phyloP scores from a whole-genome alignment of 2,329 filamentous ascomycete genomes.

The Fusarium miscanthi region DNA sequence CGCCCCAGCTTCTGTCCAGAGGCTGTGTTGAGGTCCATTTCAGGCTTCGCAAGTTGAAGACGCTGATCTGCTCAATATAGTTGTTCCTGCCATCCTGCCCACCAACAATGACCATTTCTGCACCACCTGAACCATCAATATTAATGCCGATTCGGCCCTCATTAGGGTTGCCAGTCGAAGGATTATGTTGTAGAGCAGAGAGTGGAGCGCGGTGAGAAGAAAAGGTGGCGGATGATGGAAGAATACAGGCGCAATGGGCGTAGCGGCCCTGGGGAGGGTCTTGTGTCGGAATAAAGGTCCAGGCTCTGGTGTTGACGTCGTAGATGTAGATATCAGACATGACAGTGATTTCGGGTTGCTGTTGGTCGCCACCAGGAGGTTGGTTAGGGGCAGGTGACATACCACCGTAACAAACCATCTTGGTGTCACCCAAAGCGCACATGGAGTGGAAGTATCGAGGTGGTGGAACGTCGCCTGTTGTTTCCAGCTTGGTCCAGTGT shows the following conservation, averaged over 20 bases:
- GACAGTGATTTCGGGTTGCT: constrained; percentile 88
- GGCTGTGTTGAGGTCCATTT: constrained; percentile 94
- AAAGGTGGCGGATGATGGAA: constrained; percentile 89
- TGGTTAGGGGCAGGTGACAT: constrained; percentile 84
- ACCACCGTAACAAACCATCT: constrained; percentile 96
- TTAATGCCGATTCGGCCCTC: constrained; percentile 88
- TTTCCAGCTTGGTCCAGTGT: constrained; percentile 93
- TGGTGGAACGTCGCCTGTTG: constrained; percentile 85
- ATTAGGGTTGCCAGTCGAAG: constrained; percentile 82
- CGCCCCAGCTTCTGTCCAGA: constrained; percentile 91
- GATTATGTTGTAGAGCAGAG: constrained; percentile 91
- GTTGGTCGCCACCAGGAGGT: constrained; percentile 58
- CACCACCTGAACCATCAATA: constrained; percentile 89
- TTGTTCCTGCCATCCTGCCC: constrained; percentile 98
- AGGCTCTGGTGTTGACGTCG: constrained; percentile 82
- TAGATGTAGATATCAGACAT: constrained; percentile 99
- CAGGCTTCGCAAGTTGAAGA: constrained; percentile 94
- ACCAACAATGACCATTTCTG: constrained; percentile 97
- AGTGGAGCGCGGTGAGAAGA: constrained; percentile 85
- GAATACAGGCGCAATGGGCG: constrained; percentile 92
- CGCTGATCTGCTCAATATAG: constrained; percentile 98
- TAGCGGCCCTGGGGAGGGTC: constrained; percentile 94
- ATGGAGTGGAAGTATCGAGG: constrained; percentile 98
- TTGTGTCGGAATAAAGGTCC: constrained; percentile 84
- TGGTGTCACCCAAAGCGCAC: constrained; percentile 91